These are phyloP conservation scores for Pyrrhoderma lamaoense DNA, from an alignment of 1,284 basidiomycete genomes.

Conservation along the genomic window DNA sequence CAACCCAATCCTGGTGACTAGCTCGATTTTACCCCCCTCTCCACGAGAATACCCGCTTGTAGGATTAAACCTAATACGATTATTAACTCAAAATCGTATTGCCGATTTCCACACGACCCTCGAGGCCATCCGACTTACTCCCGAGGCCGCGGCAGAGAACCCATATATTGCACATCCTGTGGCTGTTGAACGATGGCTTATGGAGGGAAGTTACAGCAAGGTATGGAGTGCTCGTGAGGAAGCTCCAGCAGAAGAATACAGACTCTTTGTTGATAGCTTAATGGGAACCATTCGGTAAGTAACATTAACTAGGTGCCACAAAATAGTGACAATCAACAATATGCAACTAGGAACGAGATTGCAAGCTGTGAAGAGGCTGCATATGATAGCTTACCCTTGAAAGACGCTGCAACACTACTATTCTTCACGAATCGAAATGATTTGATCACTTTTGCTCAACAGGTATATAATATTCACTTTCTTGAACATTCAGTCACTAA, in stretches of 20 bases:
- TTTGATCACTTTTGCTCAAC: conserved; percentile 68
- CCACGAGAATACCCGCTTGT: conserved; percentile 83
- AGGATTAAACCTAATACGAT: conserved; percentile 89
- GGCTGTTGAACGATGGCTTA: conserved; percentile 92
- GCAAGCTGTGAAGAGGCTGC: conserved; percentile 89
- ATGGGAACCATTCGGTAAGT: conserved; percentile 86
- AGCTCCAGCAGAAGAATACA: conserved; percentile 82
- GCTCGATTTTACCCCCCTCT: conserved; percentile 72
- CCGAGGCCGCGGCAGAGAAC: conserved; percentile 66
- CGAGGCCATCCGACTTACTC: conserved; percentile 80
- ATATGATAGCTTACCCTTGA: conserved; percentile 80
- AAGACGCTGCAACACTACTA: conserved; percentile 81
- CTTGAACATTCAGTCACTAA: conserved; percentile 1
- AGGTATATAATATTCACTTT: conserved; percentile 39
- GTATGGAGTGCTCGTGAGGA: conserved; percentile 94
- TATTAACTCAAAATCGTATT: conserved; percentile 93
- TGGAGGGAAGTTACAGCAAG: conserved; percentile 98
- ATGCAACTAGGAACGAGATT: conserved; percentile 72
- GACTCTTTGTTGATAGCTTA: conserved; percentile 83
- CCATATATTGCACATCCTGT: conserved; percentile 81
- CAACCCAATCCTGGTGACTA: conserved; percentile 25
- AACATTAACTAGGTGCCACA: neutral
- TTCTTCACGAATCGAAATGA: conserved; percentile 82
- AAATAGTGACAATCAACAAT: neutral
- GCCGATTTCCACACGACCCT: conserved; percentile 99